Base-by-base conservation (phyloP, 1,284 basidiomycete species). In the Melampsora larici-populina region DNA sequence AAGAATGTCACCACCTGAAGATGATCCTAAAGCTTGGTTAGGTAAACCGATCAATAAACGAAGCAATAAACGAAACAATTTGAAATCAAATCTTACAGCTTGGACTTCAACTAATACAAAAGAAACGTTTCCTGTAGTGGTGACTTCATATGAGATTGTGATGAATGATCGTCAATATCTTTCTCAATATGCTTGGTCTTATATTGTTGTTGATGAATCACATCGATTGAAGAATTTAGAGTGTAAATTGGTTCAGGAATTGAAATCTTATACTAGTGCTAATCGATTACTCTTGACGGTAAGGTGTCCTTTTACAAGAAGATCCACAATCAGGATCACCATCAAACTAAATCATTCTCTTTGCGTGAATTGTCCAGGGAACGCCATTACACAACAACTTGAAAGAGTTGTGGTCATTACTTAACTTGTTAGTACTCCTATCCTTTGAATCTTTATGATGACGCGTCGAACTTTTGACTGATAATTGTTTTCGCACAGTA, bases 151-250 rank as follows among this genome's bases (percentile, higher is more conserved):
- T 82, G 94, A 98, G 81, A 93, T 97, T 82, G 89, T 94, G 80
- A 96, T 98, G 81, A 89, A 88, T 79, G 94, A 97, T 82, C 87
- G 90, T 15, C 84, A 86, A 46, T 87, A 88, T 81, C 86, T 96
- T 46, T 85, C 87, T 5, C 87, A 87, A 70, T 90, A 91, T 82
- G 86, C 89, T 72, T 96, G 93, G 92, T 93, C 93, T 70, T 96
- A 93, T 82, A 92, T 97, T 80, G 92, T 97, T 71, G 94, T 97
- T 0, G 95, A 97, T 83, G 95, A 98, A 84, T 94, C 94, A 0
- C 95, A 98, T 84, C 87, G 95, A 31, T 84, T 98, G 81, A 97
- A 97, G 86, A 97, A 98, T 81, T 86, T 95, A 79, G 89, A 97
- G 82, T 80, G 78, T 78, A 86, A 86, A 79, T 88, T 98, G 33